Evolutionary conservation across 2,329 filamentous ascomycete genomes (phyloP).

Genomic region (Cucurbitaria berberidis): DNA sequence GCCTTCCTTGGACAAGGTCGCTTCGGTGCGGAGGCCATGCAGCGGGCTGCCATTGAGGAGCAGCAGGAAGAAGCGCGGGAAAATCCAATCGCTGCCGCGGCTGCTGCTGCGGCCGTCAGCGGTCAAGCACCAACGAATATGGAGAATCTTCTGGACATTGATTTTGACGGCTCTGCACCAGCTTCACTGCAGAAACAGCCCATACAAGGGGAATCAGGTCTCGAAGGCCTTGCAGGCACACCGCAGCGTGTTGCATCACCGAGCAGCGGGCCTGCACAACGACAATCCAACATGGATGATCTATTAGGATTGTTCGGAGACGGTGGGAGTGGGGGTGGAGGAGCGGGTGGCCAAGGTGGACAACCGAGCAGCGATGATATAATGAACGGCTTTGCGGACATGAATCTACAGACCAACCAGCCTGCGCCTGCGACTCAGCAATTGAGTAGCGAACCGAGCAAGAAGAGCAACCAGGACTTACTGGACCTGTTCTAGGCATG

Average conservation of each 20-base stretch:
- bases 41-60: slow-evolving; percentile 94
- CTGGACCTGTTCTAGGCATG: slow-evolving; percentile 59
- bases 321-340: slow-evolving; percentile 40
- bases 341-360: slow-evolving; percentile 38
- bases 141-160: slow-evolving; percentile 94
- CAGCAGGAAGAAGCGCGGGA: slow-evolving; percentile 90
- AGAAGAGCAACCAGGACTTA: slow-evolving; percentile 63
- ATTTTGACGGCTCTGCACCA: slow-evolving; percentile 91
- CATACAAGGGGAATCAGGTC: slow-evolving; percentile 54
- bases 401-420: slow-evolving; percentile 73
- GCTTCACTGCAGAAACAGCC: slow-evolving; percentile 78
- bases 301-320: slow-evolving; percentile 72
- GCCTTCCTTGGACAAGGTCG: slow-evolving; percentile 97
- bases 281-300: slow-evolving; percentile 75
- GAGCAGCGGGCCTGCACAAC: slow-evolving; percentile 46
- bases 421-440: slow-evolving; percentile 70
- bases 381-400: slow-evolving; percentile 80
- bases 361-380: slow-evolving; percentile 60
- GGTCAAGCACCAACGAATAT: slow-evolving; percentile 73
- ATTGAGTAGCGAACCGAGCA: slow-evolving; percentile 58
- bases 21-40: slow-evolving; percentile 91
- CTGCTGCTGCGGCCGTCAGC: slow-evolving; percentile 67
- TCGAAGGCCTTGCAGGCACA: slow-evolving; percentile 66
- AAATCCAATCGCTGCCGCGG: slow-evolving; percentile 89
- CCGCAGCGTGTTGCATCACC: slow-evolving; percentile 72